These are phyloP conservation scores for Colletotrichum scovillei DNA, from an alignment of 2,329 filamentous ascomycete genomes.

Conservation along the genomic window DNA sequence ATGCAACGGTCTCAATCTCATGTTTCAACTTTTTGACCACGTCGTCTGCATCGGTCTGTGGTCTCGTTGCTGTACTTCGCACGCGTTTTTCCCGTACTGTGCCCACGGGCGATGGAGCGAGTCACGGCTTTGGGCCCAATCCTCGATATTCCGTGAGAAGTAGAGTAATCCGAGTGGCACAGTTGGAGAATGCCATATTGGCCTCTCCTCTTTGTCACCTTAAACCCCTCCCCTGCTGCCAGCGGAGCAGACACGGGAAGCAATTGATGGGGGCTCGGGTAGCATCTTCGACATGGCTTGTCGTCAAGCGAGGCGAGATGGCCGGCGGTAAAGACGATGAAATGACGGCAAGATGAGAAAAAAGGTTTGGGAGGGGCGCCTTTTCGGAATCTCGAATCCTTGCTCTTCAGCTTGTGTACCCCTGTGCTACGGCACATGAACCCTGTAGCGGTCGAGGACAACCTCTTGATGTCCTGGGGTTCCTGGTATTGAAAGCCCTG, in stretches of 20 bases:
- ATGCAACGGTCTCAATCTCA: not conserved
- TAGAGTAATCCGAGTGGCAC: constrained; percentile 15
- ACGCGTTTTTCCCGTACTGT: not conserved
- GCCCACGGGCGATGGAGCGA: not conserved
- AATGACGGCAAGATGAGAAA: constrained; percentile 6
- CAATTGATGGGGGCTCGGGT: not conserved
- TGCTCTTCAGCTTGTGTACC: constrained; percentile 14
- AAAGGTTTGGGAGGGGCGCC: constrained; percentile 3
- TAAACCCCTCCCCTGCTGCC: not conserved
- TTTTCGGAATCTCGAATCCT: constrained; percentile 19
- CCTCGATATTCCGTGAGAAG: not conserved
- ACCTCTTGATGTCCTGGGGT: constrained; percentile 8
- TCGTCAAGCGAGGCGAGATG: constrained; percentile 23
- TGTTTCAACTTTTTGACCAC: not conserved
- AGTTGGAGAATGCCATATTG: not conserved
- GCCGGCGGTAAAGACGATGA: constrained; percentile 6
- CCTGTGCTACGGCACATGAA: constrained; percentile 16
- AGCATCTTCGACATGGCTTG: constrained; percentile 16
- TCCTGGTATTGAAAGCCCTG: not conserved
- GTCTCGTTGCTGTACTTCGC: not conserved
- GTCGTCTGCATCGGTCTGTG: not conserved
- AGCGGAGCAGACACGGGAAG: not conserved
- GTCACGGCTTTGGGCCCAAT: not conserved
- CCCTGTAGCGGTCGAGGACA: constrained; percentile 3
- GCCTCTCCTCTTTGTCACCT: not conserved